Conservation (phyloP, 345 rosid species). For the Aethionema arabicum region DNA sequence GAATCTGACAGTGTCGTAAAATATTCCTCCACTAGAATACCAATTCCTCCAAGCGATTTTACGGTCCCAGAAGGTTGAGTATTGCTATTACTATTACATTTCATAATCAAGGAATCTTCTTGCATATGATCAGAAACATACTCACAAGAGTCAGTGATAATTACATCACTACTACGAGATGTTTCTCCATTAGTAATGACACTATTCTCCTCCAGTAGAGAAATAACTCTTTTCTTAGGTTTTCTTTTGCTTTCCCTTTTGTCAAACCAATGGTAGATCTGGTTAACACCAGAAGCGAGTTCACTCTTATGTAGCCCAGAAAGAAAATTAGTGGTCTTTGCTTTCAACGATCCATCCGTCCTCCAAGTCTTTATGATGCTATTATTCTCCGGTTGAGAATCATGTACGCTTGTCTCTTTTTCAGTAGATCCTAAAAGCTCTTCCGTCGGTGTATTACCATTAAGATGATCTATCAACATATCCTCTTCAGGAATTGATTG, state of each 20-base stretch:
- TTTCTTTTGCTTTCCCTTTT: slow-evolving; percentile 56
- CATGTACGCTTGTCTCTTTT: slow-evolving; percentile 30
- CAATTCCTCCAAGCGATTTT: slow-evolving; percentile 36
- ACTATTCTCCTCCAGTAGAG: slow-evolving; percentile 48
- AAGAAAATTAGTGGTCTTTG: slow-evolving; percentile 32
- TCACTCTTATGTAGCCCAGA: slow-evolving; percentile 42
- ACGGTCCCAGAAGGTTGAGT: slow-evolving; percentile 34
- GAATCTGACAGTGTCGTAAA: slow-evolving; percentile 60
- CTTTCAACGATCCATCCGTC: slow-evolving; percentile 35
- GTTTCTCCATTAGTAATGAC: slow-evolving; percentile 34
- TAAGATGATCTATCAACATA: slow-evolving; percentile 41
- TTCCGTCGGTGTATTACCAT: slow-evolving; percentile 36
- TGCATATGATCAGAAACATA: slow-evolving; percentile 27
- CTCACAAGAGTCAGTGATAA: slow-evolving; percentile 36
- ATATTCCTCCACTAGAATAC: slow-evolving; percentile 61
- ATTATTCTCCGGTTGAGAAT: slow-evolving; percentile 41
- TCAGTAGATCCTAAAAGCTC: slow-evolving; percentile 32
- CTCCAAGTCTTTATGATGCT: slow-evolving; percentile 34
- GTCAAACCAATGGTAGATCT: slow-evolving; percentile 47
- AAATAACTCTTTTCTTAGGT: slow-evolving; percentile 55
- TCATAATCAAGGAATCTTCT: slow-evolving; percentile 27
- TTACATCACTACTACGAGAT: slow-evolving; percentile 41
- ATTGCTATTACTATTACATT: slow-evolving; percentile 20
- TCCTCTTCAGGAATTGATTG: slow-evolving; percentile 42
- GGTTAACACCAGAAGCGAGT: slow-evolving; percentile 41